Percentiles rank a stretch among this genome's conserved stretches.
Evolutionary conservation across 345 rosid species (phyloP).

Genomic region (Cardamine resedifolia): DNA sequence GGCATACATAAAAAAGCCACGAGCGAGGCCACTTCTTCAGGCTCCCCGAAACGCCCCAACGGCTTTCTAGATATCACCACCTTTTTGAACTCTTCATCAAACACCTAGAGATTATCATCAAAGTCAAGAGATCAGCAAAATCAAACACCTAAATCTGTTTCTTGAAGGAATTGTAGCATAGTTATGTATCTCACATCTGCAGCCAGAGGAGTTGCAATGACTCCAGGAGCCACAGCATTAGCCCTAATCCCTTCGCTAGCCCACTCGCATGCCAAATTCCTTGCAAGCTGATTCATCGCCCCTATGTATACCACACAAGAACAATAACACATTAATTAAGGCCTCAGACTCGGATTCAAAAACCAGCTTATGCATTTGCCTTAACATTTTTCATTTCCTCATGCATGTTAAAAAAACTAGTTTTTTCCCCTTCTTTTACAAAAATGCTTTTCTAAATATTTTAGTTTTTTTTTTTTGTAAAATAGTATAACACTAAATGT

Average conservation of each 20-base stretch:
- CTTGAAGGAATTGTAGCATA: neutral
- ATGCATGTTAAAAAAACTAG: neutral
- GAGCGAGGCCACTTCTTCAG: conserved; percentile 52
- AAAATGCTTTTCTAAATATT: no score
- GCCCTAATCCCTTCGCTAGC: conserved; percentile 70
- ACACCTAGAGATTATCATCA: conserved; percentile 20
- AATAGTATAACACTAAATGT: no score
- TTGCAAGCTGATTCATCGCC: conserved; percentile 80
- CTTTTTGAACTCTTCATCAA: conserved; percentile 30
- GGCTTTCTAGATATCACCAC: conserved; percentile 43
- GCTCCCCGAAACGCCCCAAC: conserved; percentile 47
- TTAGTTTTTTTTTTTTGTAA: no score
- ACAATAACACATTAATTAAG: neutral
- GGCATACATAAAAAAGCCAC: conserved; percentile 65
- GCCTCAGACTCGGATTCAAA: neutral
- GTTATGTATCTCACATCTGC: conserved; percentile 47
- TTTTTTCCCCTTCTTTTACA: no score
- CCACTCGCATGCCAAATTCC: conserved; percentile 81
- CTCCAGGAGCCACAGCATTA: conserved; percentile 83
- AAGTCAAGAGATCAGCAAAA: conserved; percentile 22
- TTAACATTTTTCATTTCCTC: neutral
- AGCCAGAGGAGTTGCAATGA: conserved; percentile 67
- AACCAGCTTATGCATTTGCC: neutral
- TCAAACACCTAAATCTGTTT: neutral
- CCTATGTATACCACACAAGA: conserved; percentile 34